Percentiles rank a stretch among this genome's conserved stretches.
Evolutionary conservation across 306 rosid species (phyloP).

Genomic region (Cucurbita maxima): DNA sequence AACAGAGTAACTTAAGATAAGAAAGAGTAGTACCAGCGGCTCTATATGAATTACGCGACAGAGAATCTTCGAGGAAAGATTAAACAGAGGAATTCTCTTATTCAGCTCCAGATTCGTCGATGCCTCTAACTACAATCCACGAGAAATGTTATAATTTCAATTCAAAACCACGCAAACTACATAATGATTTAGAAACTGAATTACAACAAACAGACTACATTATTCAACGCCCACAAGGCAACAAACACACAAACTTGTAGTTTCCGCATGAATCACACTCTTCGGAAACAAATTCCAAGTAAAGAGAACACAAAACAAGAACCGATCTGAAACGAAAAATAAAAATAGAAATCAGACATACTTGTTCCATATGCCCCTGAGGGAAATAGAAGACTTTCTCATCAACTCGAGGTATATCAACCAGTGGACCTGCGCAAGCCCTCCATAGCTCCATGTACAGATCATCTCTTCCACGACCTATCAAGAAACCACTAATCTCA

Average conservation of each 20-base stretch:
- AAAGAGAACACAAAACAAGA: not conserved
- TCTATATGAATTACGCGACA: constrained; percentile 48
- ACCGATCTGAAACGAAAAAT: constrained; percentile 11
- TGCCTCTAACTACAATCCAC: constrained; percentile 55
- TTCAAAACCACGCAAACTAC: not conserved
- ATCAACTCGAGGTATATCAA: constrained; percentile 44
- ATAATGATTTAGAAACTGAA: not conserved
- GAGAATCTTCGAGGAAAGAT: constrained; percentile 77
- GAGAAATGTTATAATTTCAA: not conserved
- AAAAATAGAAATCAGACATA: constrained; percentile 1
- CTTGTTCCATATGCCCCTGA: constrained; percentile 96
- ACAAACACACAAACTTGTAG: not conserved
- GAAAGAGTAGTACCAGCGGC: constrained; percentile 38
- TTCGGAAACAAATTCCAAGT: not conserved
- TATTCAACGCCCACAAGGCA: not conserved
- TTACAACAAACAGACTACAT: not conserved
- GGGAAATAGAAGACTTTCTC: constrained; percentile 83
- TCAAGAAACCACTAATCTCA: constrained; percentile 1
- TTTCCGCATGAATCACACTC: not conserved
- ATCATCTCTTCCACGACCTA: constrained; percentile 30
- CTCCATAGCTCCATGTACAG: constrained; percentile 67
- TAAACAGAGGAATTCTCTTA: constrained; percentile 60
- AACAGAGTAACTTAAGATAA: not conserved
- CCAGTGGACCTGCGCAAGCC: constrained; percentile 79
- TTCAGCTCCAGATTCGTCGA: constrained; percentile 73